Evolutionary conservation across 2,329 filamentous ascomycete species (phyloP).

Genomic region (Diaporthe helianthi): DNA sequence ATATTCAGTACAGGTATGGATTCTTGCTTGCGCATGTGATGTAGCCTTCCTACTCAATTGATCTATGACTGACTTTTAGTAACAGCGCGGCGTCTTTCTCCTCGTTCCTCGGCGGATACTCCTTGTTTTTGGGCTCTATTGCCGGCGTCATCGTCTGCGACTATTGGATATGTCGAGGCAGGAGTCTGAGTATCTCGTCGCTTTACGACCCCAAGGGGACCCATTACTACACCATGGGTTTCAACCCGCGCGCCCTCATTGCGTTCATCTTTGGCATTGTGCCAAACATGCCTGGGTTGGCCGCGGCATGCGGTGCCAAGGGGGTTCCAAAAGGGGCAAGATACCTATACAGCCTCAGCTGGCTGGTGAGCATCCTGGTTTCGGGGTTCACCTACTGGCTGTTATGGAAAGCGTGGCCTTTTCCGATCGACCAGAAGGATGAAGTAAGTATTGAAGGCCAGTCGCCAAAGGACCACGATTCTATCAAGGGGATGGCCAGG

Average conservation of each 20-base stretch:
- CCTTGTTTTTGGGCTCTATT: slow-evolving; percentile 42
- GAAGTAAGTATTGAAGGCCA: not conserved
- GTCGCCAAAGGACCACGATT: not conserved
- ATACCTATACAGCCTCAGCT: slow-evolving; percentile 42
- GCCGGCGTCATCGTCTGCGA: slow-evolving; percentile 50
- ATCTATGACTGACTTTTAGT: not conserved
- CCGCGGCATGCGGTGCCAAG: slow-evolving; percentile 37
- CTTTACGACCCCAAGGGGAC: slow-evolving; percentile 50
- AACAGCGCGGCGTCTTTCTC: slow-evolving; percentile 63
- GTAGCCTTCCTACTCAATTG: not conserved
- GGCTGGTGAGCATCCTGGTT: slow-evolving; percentile 42
- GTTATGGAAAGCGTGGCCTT: slow-evolving; percentile 21
- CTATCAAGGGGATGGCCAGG: not conserved
- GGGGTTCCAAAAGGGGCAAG: slow-evolving; percentile 38
- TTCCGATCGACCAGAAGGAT: not conserved
- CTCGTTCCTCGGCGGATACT: slow-evolving; percentile 71
- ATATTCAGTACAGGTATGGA: slow-evolving; percentile 56
- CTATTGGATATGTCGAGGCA: slow-evolving; percentile 46
- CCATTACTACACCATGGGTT: slow-evolving; percentile 45
- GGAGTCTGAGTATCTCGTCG: slow-evolving; percentile 48
- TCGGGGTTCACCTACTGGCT: slow-evolving; percentile 17
- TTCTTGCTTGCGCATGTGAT: rapidly evolving
- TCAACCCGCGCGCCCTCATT: slow-evolving; percentile 39
- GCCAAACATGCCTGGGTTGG: slow-evolving; percentile 44
- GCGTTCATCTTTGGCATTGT: slow-evolving; percentile 40